Evolutionary conservation across 768 basidiomycete species (phyloP).

Genomic region (Hericium coralloides): DNA sequence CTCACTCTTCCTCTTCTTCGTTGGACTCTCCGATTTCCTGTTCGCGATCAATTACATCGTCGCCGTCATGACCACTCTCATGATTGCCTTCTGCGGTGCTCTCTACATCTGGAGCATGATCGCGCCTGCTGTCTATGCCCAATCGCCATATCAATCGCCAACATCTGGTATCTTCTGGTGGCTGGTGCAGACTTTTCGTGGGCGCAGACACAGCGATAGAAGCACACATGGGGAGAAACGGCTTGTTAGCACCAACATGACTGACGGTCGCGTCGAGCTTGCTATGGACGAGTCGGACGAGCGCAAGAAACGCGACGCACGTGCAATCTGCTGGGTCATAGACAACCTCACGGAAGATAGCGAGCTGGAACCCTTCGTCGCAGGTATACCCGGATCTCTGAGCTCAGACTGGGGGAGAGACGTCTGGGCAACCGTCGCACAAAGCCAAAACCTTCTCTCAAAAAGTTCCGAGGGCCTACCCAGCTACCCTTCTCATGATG

Average conservation of each 20-base stretch:
- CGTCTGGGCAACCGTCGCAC: conserved; percentile 2
- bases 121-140: neutral
- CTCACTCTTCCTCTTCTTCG: conserved; percentile 42
- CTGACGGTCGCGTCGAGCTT: conserved; percentile 6
- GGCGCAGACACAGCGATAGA: conserved; percentile 1
- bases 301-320: conserved; percentile 5
- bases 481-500: neutral
- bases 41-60: conserved; percentile 16
- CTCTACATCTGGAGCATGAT: conserved; percentile 8
- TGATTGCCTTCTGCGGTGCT: conserved; percentile 5
- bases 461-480: neutral
- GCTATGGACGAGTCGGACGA: conserved; percentile 4
- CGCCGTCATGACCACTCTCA: neutral
- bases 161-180: conserved; percentile 2
- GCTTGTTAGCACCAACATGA: conserved; percentile 6
- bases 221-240: neutral
- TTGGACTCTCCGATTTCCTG: conserved; percentile 37
- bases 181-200: conserved; percentile 1
- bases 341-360: conserved; percentile 2
- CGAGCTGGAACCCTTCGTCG: conserved; percentile 8
- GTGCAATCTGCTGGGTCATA: conserved; percentile 7
- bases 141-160: conserved; percentile 7
- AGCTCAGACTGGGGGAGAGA: neutral
- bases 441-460: neutral
- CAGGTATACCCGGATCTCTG: conserved; percentile 7